Conservation (phyloP, 2,329 filamentous ascomycete genomes). For the Sarocladiaceae sp. region DNA sequence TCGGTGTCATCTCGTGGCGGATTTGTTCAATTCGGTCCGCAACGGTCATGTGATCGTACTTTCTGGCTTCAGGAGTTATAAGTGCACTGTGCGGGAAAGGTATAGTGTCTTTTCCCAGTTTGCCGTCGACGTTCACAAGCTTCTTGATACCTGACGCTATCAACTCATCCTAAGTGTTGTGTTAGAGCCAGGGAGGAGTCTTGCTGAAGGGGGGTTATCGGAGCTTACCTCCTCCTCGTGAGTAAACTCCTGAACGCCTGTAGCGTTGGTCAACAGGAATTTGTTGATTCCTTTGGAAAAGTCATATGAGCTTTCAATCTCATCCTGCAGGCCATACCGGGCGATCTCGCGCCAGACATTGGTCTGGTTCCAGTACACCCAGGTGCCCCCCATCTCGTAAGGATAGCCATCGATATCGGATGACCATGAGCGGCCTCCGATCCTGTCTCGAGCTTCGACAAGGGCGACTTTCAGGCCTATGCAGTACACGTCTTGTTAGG, state of each 20-base stretch:
- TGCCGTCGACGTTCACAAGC: slow-evolving; percentile 19
- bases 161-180: slow-evolving; percentile 16
- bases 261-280: slow-evolving; percentile 4
- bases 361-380: slow-evolving; percentile 32
- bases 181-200: slow-evolving; percentile 14
- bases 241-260: neutral
- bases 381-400: slow-evolving; percentile 38
- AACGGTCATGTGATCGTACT: slow-evolving; percentile 20
- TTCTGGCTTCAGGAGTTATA: slow-evolving; percentile 8
- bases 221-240: neutral
- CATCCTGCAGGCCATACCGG: slow-evolving; percentile 31
- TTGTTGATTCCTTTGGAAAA: slow-evolving; percentile 10
- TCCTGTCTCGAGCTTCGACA: slow-evolving; percentile 33
- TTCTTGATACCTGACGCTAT: slow-evolving; percentile 12
- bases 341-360: slow-evolving; percentile 35
- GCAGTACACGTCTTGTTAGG: neutral
- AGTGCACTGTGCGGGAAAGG: slow-evolving; percentile 16
- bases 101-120: slow-evolving; percentile 16
- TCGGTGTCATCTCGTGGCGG: slow-evolving; percentile 15
- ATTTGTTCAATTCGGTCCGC: slow-evolving; percentile 22
- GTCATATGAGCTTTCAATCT: slow-evolving; percentile 14
- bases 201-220: slow-evolving; percentile 5
- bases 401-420: slow-evolving; percentile 26
- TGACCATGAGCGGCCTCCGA: slow-evolving; percentile 34
- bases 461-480: slow-evolving; percentile 24